Percentiles rank a stretch among this genome's conserved stretches.
phyloP scores from a whole-genome alignment of 2,329 filamentous ascomycete genomes.

The Diplodia scrobiculata region DNA sequence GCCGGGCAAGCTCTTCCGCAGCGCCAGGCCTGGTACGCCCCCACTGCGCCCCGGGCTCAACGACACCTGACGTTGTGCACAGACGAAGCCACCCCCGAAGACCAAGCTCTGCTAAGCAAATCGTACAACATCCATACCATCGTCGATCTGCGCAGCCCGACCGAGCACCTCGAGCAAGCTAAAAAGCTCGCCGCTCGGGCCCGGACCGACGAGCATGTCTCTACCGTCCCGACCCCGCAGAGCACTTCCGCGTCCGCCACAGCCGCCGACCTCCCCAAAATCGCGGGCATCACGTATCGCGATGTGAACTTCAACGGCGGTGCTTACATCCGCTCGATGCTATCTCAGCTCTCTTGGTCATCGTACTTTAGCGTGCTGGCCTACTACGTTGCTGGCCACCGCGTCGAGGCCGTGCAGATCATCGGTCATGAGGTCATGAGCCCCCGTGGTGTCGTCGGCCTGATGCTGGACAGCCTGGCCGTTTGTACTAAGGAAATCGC shows the following conservation, averaged over 20 bases:
- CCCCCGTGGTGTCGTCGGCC: conserved; percentile 68
- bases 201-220: conserved; percentile 47
- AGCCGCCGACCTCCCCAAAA: conserved; percentile 57
- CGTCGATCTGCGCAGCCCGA: conserved; percentile 77
- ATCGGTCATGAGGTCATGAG: conserved; percentile 71
- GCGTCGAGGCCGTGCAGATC: conserved; percentile 68
- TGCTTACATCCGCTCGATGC: conserved; percentile 67
- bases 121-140: conserved; percentile 69
- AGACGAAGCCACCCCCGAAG: conserved; percentile 71
- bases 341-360: conserved; percentile 68
- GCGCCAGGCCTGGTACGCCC: conserved; percentile 41
- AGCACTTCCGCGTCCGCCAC: conserved; percentile 48
- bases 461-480: conserved; percentile 70
- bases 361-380: conserved; percentile 64
- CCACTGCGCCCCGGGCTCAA: background rate
- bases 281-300: conserved; percentile 64
- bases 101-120: conserved; percentile 62
- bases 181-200: conserved; percentile 57
- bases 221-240: background rate
- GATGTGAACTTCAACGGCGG: conserved; percentile 74
- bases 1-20: conserved; percentile 39
- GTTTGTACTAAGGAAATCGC: conserved; percentile 65
- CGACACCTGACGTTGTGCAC: conserved; percentile 30
- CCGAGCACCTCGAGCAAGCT: conserved; percentile 70
- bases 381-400: conserved; percentile 67